Evolutionary conservation across 208 protist species (phyloP).

Genomic region (Leishmania aethiopica): DNA sequence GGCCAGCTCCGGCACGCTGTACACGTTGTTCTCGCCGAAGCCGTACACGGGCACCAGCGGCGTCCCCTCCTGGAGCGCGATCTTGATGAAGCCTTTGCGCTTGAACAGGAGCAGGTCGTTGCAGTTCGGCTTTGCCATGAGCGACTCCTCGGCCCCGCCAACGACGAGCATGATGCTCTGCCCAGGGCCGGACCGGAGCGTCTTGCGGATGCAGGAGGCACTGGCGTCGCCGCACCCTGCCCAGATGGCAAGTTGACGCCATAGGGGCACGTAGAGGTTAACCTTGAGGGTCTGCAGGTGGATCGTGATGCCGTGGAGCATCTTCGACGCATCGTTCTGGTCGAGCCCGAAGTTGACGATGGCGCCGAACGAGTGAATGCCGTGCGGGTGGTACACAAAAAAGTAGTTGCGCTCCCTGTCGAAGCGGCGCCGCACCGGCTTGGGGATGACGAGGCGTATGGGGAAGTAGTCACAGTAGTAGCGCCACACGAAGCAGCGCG

Average conservation of each 20-base stretch:
- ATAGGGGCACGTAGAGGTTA: conserved; percentile 90
- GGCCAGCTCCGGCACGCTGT: conserved; percentile 47
- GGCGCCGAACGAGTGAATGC: conserved; percentile 87
- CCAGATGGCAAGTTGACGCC: conserved; percentile 66
- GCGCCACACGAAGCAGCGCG: conserved; percentile 45
- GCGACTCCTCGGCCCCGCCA: conserved; percentile 79
- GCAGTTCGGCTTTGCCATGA: conserved; percentile 66
- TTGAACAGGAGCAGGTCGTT: conserved; percentile 76
- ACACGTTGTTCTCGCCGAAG: conserved; percentile 91
- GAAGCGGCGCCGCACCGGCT: conserved; percentile 45
- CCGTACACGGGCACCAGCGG: conserved; percentile 84
- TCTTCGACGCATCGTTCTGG: conserved; percentile 35
- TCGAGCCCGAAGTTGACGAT: conserved; percentile 77
- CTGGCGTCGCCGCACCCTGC: conserved; percentile 86
- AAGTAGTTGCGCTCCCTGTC: conserved; percentile 77
- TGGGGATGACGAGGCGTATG: conserved; percentile 66
- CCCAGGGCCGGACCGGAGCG: conserved; percentile 71
- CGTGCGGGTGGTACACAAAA: conserved; percentile 91
- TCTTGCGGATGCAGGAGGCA: conserved; percentile 59
- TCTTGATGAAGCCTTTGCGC: conserved; percentile 88
- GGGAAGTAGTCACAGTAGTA: conserved; percentile 90
- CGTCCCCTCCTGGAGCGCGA: conserved; percentile 79
- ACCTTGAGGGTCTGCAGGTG: conserved; percentile 86
- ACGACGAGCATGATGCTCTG: conserved; percentile 87
- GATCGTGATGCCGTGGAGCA: conserved; percentile 69